Base-by-base conservation (phyloP, 805 yeast genomes). In the Myxozyma melibiosi region DNA sequence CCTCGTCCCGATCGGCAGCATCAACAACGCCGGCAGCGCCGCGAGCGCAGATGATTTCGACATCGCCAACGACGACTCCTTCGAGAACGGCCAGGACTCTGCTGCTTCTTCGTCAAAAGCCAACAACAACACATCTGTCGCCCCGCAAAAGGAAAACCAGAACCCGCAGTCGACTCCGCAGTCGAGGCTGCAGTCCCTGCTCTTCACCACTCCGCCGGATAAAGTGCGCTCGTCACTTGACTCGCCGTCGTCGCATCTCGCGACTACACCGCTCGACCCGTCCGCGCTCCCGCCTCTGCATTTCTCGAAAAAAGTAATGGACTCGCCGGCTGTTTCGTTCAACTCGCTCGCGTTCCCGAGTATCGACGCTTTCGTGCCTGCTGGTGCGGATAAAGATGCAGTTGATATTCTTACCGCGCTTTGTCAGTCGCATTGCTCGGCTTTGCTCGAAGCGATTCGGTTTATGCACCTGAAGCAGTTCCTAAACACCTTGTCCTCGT, bases 391-490 rank as follows among this genome's bases (percentile, higher is more conserved):
- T 59, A 67, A 68, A 20, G 89, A 84, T 64, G 78, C 82, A 34
- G 83, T 84, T 2, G 83, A 80, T 18, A 83, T 88, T 0, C 73
- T 89, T 46, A 79, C 78, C 55, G 82, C 84, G 2, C 69, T 84
- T 18, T 88, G 88, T 72, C 79, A 77, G 57, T 77, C 83, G 7
- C 85, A 86, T 67, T 85, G 90, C 66, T 79, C 80, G 37, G 71
- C 84, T 4, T 71, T 87, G 31, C 83, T 86, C 58, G 89, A 86
- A 60, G 77, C 82, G 47, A 72, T 89, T 55, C 76, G 91, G 60
- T 84, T 76, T 66, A 79, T 88, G 83, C 87, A 85, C 55, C 70
- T 85, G 56, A 82, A 81, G 57, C 81, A 81, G 65, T 71, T 90
- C 33, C 78, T 84, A 51, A 73, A 78, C n/a, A 71, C 80, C 27